Evolutionary conservation across 495 filamentous ascomycete species (phyloP), one percentile per base, ranked within the genome.

Genomic region (Gamarada debralockiae): DNA sequence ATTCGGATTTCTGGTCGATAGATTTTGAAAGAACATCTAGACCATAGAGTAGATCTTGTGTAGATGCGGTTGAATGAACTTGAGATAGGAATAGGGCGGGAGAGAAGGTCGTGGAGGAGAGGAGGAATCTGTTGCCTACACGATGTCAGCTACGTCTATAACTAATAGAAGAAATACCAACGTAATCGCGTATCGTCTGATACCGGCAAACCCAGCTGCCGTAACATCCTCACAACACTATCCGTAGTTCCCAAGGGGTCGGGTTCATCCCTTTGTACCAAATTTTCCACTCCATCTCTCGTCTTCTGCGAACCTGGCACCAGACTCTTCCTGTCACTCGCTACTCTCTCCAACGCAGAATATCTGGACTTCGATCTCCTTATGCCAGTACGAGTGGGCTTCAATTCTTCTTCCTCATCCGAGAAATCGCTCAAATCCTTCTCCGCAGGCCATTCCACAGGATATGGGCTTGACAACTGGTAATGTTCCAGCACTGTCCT

Each of bases 1-100:
- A 95, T 0, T 91, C 93, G 1, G 91, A 96, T 63, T 98, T 98
- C 65, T 97, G 89, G 59, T 97, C 93, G 58, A 98, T 98, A 0
- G 92, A 96, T 45, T 75, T 77, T 4, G 89, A 90, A 3, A 98
- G 78, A 41, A 85, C 79, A 33, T 93, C 84, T 9, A 97, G 79
- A 2, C 93, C 93, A 21, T 80, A 72, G 15, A 93, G 74, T 2
- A 98, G 75, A 14, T 82, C 77, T 50, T 92, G 75, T 0, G 90
- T 95, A 29, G 90, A 89, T 25, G 84, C 92, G 24, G 81, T 79
- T 36, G 84, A 82, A 67, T 98, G 95, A 47, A 90, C 89, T 62
- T 97, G 89, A 0, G 91, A 90, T 5, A 98, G 80, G 64, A 95
- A 98, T 2, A 95, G 76, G 4, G 89, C 81, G 13, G 93, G 93